A percentile compares a stretch with the other conserved stretches of the same genome.
These are phyloP conservation scores for Cyanidioschyzon merolae DNA, from an alignment of 23 red algal genomes.

Conservation along the genomic window DNA sequence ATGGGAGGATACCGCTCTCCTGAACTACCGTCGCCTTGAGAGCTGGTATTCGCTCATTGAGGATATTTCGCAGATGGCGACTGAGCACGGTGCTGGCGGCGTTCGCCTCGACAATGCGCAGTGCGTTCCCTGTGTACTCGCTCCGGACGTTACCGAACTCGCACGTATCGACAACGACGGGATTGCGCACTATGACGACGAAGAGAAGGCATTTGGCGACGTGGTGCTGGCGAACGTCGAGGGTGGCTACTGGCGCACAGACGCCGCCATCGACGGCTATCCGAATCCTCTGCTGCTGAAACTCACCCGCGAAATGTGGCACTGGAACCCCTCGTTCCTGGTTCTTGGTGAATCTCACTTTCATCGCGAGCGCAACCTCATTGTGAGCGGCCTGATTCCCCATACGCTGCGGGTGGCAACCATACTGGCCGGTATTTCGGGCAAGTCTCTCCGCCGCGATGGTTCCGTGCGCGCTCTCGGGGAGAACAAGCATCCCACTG, in stretches of 20 bases:
- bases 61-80: constrained; percentile 56
- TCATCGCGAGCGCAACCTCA: constrained; percentile 77
- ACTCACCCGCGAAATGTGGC: constrained; percentile 85
- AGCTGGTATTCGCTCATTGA: constrained; percentile 76
- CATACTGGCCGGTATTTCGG: constrained; percentile 81
- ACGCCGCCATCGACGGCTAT: constrained; percentile 69
- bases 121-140: constrained; percentile 62
- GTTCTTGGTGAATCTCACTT: constrained; percentile 84
- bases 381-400: constrained; percentile 43
- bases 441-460: constrained; percentile 84
- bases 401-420: constrained; percentile 75
- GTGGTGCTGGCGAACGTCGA: constrained; percentile 87
- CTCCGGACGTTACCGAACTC: constrained; percentile 63
- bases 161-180: constrained; percentile 67
- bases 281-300: constrained; percentile 92
- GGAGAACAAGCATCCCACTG: constrained; percentile 44
- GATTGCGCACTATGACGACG: constrained; percentile 70
- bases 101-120: constrained; percentile 97
- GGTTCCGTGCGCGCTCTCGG: constrained; percentile 61
- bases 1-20: constrained; percentile 84
- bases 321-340: constrained; percentile 59
- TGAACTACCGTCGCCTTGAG: constrained; percentile 84
- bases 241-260: constrained; percentile 79
- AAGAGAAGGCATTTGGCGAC: constrained; percentile 62
- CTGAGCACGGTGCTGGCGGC: constrained; percentile 65